phyloP scores from a whole-genome alignment of 2,329 filamentous ascomycete genomes.

The Zasmidium citrigriseum region DNA sequence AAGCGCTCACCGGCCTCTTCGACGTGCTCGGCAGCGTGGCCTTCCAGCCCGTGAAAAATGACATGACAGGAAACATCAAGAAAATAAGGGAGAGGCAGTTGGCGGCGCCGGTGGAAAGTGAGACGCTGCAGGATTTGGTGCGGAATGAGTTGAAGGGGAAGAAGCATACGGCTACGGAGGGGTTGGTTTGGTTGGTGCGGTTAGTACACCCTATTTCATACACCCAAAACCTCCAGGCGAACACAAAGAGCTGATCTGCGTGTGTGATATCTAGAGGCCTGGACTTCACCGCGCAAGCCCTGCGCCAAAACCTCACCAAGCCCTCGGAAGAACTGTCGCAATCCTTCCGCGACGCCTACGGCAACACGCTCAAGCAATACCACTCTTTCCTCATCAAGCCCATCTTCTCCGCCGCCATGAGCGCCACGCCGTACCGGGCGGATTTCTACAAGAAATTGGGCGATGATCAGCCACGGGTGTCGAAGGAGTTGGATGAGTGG shows the following conservation, averaged over 20 bases:
- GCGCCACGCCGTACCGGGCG: constrained; percentile 86
- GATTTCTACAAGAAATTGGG: constrained; percentile 92
- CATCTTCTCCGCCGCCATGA: constrained; percentile 90
- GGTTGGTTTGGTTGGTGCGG: constrained; percentile 87
- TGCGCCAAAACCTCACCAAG: constrained; percentile 74
- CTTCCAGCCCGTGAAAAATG: constrained; percentile 87
- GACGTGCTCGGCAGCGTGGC: constrained; percentile 68
- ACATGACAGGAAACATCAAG: constrained; percentile 92
- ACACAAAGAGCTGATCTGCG: not conserved
- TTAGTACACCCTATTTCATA: constrained; percentile 45
- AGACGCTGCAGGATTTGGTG: constrained; percentile 81
- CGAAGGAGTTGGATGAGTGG: constrained; percentile 67
- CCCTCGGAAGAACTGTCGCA: constrained; percentile 72
- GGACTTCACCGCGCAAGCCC: constrained; percentile 86
- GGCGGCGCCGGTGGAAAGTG: constrained; percentile 75
- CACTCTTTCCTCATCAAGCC: constrained; percentile 89
- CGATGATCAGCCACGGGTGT: constrained; percentile 62
- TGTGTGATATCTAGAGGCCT: constrained; percentile 64
- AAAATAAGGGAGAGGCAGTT: constrained; percentile 86
- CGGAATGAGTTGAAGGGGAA: constrained; percentile 85
- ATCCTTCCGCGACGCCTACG: constrained; percentile 87
- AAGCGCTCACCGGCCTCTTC: constrained; percentile 84
- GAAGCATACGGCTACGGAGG: constrained; percentile 86
- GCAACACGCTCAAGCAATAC: constrained; percentile 83
- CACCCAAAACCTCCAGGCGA: not conserved